Conservation (phyloP, 2,329 filamentous ascomycete species). For the Aspergillus nomiae region DNA sequence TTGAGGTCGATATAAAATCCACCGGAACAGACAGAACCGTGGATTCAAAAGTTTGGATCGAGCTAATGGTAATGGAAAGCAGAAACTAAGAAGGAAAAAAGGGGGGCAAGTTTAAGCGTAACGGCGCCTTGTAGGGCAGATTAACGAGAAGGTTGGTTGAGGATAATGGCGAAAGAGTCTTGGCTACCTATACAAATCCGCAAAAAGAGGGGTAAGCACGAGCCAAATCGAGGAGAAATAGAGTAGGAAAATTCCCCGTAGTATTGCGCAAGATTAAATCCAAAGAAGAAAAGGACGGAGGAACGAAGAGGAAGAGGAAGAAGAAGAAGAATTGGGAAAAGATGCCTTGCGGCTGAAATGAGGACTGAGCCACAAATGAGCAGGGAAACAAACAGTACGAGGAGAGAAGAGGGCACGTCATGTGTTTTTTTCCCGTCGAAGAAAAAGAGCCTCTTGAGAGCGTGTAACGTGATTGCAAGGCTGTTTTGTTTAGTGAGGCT, state of each 20-base stretch:
- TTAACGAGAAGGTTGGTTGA: not conserved
- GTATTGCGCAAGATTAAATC: not conserved
- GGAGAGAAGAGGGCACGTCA: slow-evolving; percentile 3
- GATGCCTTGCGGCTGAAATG: slow-evolving; percentile 16
- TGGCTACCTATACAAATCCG: not conserved
- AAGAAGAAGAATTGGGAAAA: not conserved
- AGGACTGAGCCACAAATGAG: slow-evolving; percentile 7
- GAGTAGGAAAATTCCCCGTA: not conserved
- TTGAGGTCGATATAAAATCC: not conserved
- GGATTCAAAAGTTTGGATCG: not conserved
- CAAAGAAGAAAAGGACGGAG: slow-evolving; percentile 3
- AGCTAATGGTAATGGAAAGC: not conserved
- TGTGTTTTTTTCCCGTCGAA: not conserved
- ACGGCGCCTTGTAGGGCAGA: slow-evolving; percentile 3
- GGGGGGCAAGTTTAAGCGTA: not conserved
- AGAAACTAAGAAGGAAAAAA: not conserved
- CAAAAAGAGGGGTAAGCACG: slow-evolving; percentile 2
- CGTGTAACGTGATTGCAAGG: not conserved
- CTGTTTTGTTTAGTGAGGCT: not conserved
- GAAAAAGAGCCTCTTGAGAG: not conserved
- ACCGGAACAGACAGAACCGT: not conserved
- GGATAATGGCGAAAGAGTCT: slow-evolving; percentile 1
- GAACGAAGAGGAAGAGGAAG: slow-evolving; percentile 5
- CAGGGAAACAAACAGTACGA: not conserved
- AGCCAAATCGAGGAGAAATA: not conserved